Evolutionary conservation across 2,329 filamentous ascomycete genomes (phyloP), one percentile per base, ranked within the genome.

Genomic region (Venturia carpophila): DNA sequence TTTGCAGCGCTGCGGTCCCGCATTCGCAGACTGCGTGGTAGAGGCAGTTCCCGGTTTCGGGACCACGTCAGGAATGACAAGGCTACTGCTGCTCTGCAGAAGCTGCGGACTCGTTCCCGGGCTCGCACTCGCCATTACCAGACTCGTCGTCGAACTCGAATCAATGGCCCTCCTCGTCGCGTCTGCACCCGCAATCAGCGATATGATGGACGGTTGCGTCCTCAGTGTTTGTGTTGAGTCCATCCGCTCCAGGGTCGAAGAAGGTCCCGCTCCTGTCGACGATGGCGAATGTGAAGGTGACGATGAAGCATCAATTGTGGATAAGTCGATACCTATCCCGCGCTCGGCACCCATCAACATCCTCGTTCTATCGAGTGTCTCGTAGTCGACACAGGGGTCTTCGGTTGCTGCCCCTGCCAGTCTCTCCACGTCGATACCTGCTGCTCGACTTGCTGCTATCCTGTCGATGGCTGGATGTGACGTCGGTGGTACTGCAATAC

Each of bases 331-430:
- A 10, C 52, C 30, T 58, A 58, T 37, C n/a, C 30, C 52, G 9
- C 27, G 27, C 30, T 10, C 47, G 1, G 52, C 17, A 2, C 52
- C 30, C 52, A 58, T 58, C 30, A 58, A 6, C 30, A 37, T 10
- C 19, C 52, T 58, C 30, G 52, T 58, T 21, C 52, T 58, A 19
- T 58, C 52, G 4, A 58, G 17, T 34, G 52, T 58, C 30, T 58
- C 52, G 30, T 58, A 58, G 19, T 58, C 52, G 30, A 58, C 52
- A 21, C 52, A 58, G 1, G 52, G 52, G 19, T 58, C 52, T 10
- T 58, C 52, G 1, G 5, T 17, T 34, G 27, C 30, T 21, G 30
- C 52, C 10, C 52, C 52, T 19, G 52, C 52, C 15, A n/a, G 11
- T 37, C 52, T 37, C 13, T 58, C 52, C 9, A 58, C 52, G 37